A percentile compares a stretch with the other conserved stretches of the same genome.
Evolutionary conservation across 108 stramenopile genomes (phyloP).

Genomic region (Nannochloropsis gaditana): DNA sequence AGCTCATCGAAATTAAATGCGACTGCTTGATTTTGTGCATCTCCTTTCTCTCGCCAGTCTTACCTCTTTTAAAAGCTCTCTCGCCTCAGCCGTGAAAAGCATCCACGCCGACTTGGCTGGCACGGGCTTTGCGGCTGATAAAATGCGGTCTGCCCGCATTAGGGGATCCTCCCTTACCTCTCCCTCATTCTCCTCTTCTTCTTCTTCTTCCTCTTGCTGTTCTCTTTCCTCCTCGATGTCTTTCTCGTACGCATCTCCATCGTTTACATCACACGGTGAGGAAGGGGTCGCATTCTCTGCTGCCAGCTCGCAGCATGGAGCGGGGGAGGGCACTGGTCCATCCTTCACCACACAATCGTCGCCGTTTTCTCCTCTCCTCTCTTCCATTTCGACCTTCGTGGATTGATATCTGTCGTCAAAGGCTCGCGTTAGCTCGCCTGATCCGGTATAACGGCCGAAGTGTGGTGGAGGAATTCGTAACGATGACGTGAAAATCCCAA

Average conservation of each 20-base stretch:
- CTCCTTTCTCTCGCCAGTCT: background rate
- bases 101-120: slow-evolving; percentile 6
- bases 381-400: too few relatives aligned
- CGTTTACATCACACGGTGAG: too few relatives aligned
- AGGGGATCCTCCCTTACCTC: background rate
- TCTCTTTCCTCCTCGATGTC: background rate
- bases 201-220: background rate
- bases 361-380: too few relatives aligned
- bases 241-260: background rate
- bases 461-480: too few relatives aligned
- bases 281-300: too few relatives aligned
- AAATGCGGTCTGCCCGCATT: background rate
- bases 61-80: background rate
- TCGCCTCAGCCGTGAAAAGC: background rate
- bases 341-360: too few relatives aligned
- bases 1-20: background rate
- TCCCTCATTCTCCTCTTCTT: background rate
- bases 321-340: too few relatives aligned
- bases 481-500: too few relatives aligned
- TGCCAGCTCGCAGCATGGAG: too few relatives aligned
- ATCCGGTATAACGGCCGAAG: too few relatives aligned
- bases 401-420: too few relatives aligned
- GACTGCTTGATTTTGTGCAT: background rate
- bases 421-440: too few relatives aligned
- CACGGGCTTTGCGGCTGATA: background rate